Conservation (phyloP, 495 filamentous ascomycete species). For the Pyrenula aspistea region DNA sequence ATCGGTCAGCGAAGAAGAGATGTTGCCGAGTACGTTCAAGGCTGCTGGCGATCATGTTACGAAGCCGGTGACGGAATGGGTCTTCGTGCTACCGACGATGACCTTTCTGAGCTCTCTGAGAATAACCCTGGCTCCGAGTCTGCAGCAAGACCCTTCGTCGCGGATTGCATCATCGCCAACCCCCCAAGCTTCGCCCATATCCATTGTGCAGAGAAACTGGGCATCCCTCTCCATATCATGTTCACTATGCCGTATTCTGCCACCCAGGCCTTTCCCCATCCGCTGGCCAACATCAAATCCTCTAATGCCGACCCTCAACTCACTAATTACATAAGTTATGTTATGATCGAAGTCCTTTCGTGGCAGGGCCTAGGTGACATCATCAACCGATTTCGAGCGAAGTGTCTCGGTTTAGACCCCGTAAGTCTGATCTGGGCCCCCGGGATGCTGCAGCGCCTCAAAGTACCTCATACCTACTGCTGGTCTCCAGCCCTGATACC, state of each 20-base stretch:
- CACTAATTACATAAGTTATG: slow-evolving; percentile 65
- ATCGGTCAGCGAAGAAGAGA: slow-evolving; percentile 48
- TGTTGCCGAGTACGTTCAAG: slow-evolving; percentile 59
- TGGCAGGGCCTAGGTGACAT: slow-evolving; percentile 73
- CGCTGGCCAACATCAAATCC: slow-evolving; percentile 40
- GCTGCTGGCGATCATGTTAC: slow-evolving; percentile 68
- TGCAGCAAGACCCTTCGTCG: slow-evolving; percentile 51
- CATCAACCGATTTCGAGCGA: slow-evolving; percentile 58
- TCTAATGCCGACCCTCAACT: slow-evolving; percentile 37
- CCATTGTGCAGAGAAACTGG: slow-evolving; percentile 70
- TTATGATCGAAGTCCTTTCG: slow-evolving; percentile 65
- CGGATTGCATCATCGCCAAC: slow-evolving; percentile 75
- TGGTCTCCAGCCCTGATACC: slow-evolving; percentile 75
- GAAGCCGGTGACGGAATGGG: slow-evolving; percentile 51
- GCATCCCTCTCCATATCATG: slow-evolving; percentile 70
- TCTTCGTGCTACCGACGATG: slow-evolving; percentile 29
- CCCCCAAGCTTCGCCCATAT: slow-evolving; percentile 73
- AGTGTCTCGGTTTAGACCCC: slow-evolving; percentile 53
- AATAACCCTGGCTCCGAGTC: slow-evolving; percentile 20
- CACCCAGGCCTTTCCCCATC: slow-evolving; percentile 41
- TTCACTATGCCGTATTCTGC: slow-evolving; percentile 66
- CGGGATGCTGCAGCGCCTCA: slow-evolving; percentile 45
- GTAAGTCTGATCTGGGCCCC: slow-evolving; percentile 57
- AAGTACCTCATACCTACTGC: slow-evolving; percentile 65
- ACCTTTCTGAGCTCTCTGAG: slow-evolving; percentile 16